These are phyloP conservation scores for Boeremia exigua DNA, from an alignment of 2,329 filamentous ascomycete genomes.

Conservation along the genomic window DNA sequence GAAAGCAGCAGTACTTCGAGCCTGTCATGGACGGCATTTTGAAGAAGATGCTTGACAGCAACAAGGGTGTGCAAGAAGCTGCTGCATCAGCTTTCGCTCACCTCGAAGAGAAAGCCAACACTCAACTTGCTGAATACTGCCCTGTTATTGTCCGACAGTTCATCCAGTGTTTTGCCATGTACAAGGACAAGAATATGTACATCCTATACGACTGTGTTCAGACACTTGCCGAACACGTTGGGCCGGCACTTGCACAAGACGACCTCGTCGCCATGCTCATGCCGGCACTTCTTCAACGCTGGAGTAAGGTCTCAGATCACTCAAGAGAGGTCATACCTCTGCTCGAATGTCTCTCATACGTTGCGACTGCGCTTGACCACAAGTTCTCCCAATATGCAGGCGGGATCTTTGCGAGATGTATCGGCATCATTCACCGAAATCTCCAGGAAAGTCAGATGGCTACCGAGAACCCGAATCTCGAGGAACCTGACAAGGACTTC, in stretches of 20 bases:
- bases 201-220: slow-evolving; percentile 98
- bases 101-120: slow-evolving; percentile 89
- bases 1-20: slow-evolving; percentile 82
- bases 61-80: slow-evolving; percentile 97
- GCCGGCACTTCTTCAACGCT: slow-evolving; percentile 88
- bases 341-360: slow-evolving; percentile 94
- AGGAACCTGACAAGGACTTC: slow-evolving; percentile 94
- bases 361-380: slow-evolving; percentile 82
- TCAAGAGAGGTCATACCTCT: slow-evolving; percentile 93
- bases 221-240: slow-evolving; percentile 91
- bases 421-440: slow-evolving; percentile 90
- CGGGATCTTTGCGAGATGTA: slow-evolving; percentile 86
- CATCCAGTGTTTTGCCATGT: slow-evolving; percentile 87
- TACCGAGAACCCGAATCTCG: slow-evolving; percentile 69
- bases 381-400: slow-evolving; percentile 84
- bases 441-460: slow-evolving; percentile 80
- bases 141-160: slow-evolving; percentile 90
- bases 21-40: slow-evolving; percentile 98
- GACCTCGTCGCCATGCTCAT: slow-evolving; percentile 86
- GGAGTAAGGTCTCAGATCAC: slow-evolving; percentile 84
- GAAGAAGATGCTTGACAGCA: slow-evolving; percentile 91
- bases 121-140: slow-evolving; percentile 81
- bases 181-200: slow-evolving; percentile 99
- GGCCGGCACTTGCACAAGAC: slow-evolving; percentile 77
- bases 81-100: slow-evolving; percentile 95